These are phyloP conservation scores for Groenewaldozyma auringiensis DNA, from an alignment of 1,139 yeast species.

Conservation along the genomic window DNA sequence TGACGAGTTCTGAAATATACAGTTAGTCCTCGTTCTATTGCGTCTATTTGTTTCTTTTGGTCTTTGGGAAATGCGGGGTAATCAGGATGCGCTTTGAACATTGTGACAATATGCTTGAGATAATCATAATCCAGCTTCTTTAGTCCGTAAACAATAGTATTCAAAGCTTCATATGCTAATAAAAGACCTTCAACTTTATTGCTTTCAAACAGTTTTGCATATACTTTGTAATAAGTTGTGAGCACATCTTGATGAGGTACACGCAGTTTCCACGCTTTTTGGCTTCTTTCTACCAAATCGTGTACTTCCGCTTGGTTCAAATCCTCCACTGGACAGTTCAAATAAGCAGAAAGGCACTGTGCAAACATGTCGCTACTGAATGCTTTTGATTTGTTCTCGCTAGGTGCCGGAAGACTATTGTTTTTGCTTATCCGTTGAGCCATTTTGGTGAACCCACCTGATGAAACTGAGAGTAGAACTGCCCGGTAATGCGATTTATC, in stretches of 20 bases:
- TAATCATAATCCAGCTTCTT: background rate
- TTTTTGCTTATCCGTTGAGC: background rate
- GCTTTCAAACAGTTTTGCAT: background rate
- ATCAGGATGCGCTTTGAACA: background rate
- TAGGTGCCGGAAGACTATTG: background rate
- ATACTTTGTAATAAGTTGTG: background rate
- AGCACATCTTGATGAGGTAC: slow-evolving; percentile 1
- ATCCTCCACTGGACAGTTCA: background rate
- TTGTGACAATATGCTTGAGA: background rate
- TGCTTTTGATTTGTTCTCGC: background rate
- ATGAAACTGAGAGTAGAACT: background rate
- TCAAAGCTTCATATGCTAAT: background rate
- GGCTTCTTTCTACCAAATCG: background rate
- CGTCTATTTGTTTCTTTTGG: background rate
- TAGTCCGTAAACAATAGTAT: background rate
- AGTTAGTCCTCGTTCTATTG: background rate
- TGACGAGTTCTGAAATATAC: background rate
- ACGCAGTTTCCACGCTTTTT: background rate
- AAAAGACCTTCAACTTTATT: background rate
- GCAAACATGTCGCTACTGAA: background rate
- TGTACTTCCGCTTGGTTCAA: background rate
- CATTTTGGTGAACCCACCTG: background rate
- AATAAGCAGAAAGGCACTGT: background rate
- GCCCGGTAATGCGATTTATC: slow-evolving; percentile 1
- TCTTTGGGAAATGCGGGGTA: background rate